These are phyloP conservation scores for Scortechinia acanthostroma DNA, from an alignment of 2,329 filamentous ascomycete genomes.

Conservation along the genomic window DNA sequence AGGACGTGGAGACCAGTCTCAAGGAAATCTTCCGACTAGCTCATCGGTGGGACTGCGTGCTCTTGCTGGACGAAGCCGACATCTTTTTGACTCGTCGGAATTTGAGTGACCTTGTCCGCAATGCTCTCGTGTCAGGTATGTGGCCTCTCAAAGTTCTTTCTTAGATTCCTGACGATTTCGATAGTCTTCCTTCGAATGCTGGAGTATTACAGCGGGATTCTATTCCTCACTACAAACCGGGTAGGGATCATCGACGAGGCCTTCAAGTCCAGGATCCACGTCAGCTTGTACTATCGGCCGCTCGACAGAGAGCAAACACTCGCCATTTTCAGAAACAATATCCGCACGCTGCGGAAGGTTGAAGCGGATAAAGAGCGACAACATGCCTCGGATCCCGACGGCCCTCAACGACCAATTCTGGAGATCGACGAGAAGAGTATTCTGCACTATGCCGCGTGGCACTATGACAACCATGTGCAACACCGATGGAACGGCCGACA, in stretches of 20 bases:
- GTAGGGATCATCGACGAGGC: conserved; percentile 4
- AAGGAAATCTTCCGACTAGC: conserved; percentile 12
- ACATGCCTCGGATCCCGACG: conserved; percentile 2
- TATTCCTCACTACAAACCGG: conserved; percentile 16
- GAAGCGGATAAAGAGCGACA: neutral
- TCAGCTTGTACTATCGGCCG: neutral
- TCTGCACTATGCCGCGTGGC: neutral
- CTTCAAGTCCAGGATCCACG: conserved; percentile 3
- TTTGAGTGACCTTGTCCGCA: conserved; percentile 7
- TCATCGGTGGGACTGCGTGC: conserved; percentile 12
- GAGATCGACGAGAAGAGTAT: conserved; percentile 2
- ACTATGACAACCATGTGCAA: neutral
- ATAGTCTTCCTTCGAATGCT: conserved; percentile 8
- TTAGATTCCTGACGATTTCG: too few species aligned
- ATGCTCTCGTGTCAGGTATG: neutral
- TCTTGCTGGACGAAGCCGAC: conserved; percentile 15
- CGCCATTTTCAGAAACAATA: conserved; percentile 3
- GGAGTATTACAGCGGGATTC: conserved; percentile 2
- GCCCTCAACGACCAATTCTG: too few species aligned
- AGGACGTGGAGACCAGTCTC: conserved; percentile 13
- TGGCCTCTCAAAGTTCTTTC: too few species aligned
- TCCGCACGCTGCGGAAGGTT: conserved; percentile 2
- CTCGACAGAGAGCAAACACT: neutral
- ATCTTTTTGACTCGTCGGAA: conserved; percentile 12
- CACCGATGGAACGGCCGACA: conserved; percentile 7